A percentile compares a stretch with the other conserved stretches of the same genome.
These are phyloP conservation scores for Apiospora sp. DNA, from an alignment of 2,329 filamentous ascomycete genomes.

Conservation along the genomic window DNA sequence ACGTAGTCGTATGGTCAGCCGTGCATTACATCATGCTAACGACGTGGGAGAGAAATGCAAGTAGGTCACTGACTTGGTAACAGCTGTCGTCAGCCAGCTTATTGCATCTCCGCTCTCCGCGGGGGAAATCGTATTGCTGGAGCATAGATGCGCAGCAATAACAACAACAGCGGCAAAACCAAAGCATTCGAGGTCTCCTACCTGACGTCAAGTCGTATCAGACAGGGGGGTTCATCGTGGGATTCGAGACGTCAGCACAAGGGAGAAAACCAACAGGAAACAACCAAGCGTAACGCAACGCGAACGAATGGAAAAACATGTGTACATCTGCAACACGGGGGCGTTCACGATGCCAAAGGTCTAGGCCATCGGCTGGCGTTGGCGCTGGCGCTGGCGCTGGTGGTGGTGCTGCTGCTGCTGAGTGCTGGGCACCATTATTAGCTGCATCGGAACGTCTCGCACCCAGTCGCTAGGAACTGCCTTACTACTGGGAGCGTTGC, in stretches of 20 bases:
- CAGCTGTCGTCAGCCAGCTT: not conserved
- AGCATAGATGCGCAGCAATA: not conserved
- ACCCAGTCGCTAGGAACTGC: not conserved
- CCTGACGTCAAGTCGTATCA: not conserved
- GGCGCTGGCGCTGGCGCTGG: no score
- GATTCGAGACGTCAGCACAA: not conserved
- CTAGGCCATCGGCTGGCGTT: not conserved
- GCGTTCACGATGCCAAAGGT: not conserved
- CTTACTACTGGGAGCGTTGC: not conserved
- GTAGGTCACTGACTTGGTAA: constrained; percentile 22
- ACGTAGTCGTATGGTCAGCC: not conserved
- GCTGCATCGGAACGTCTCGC: not conserved
- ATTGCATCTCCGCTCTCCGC: not conserved
- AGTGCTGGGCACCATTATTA: not conserved
- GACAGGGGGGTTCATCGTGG: not conserved
- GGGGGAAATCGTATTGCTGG: not conserved
- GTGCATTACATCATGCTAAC: not conserved
- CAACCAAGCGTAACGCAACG: not conserved
- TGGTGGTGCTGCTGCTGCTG: no score
- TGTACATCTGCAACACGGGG: not conserved
- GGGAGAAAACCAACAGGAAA: not conserved
- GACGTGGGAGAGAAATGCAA: not conserved
- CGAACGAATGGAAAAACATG: not conserved
- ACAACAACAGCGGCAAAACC: not conserved
- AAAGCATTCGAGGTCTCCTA: not conserved